Conservation (phyloP, 192 early-diverging fungal species). For the Coemansia javaensis region DNA sequence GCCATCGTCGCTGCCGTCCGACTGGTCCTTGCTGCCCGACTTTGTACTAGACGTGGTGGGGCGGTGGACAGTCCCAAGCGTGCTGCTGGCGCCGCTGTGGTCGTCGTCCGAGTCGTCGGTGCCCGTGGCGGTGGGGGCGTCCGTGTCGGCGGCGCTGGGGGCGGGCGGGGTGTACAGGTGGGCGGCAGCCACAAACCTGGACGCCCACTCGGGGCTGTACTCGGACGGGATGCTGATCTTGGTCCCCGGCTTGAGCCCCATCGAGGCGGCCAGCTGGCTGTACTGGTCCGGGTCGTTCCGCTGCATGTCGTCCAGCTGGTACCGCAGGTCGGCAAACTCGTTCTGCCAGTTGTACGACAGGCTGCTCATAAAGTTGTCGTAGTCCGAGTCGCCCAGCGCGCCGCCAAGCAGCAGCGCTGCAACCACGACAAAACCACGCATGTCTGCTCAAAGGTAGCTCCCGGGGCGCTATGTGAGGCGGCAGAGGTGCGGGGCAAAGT, state of each 20-base stretch:
- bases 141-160: background rate
- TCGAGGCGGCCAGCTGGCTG: constrained; percentile 16
- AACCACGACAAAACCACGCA: constrained; percentile 3
- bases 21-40: background rate
- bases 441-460: background rate
- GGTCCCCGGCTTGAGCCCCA: constrained; percentile 28
- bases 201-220: constrained; percentile 27
- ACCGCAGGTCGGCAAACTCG: constrained; percentile 39
- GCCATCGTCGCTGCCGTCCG: background rate
- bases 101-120: background rate
- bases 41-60: too few species aligned
- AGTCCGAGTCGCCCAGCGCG: constrained; percentile 8
- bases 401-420: background rate
- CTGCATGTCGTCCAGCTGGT: constrained; percentile 40
- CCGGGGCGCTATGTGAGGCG: background rate
- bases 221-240: constrained; percentile 30
- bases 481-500: background rate
- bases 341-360: constrained; percentile 50
- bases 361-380: constrained; percentile 35
- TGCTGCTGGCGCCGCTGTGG: too few species aligned
- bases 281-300: constrained; percentile 32
- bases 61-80: background rate
- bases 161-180: constrained; percentile 35
- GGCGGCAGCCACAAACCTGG: constrained; percentile 38
- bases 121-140: constrained; percentile 3